phyloP scores from a whole-genome alignment of 352 stramenopile species.

The Albugo candida region DNA sequence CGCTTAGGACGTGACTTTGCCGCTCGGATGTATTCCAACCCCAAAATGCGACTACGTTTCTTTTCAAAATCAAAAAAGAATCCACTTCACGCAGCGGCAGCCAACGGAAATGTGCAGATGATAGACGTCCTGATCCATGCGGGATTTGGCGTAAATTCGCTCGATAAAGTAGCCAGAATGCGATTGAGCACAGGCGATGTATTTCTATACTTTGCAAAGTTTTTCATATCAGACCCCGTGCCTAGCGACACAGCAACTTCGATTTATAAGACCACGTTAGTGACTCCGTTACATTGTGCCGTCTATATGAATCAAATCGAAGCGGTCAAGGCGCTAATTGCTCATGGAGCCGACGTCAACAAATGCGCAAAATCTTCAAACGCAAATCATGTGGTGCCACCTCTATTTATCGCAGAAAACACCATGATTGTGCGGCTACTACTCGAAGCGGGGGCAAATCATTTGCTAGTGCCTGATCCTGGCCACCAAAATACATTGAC shows the following conservation, averaged over 20 bases:
- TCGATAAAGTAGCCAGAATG: conserved; percentile 58
- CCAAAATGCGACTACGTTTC: conserved; percentile 35
- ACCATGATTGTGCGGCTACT: conserved; percentile 45
- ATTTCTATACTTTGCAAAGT: conserved; percentile 18
- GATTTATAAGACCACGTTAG: not conserved
- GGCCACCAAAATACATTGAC: not conserved
- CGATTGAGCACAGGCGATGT: conserved; percentile 30
- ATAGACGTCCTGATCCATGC: conserved; percentile 32
- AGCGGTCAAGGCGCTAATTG: conserved; percentile 37
- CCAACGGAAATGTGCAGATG: conserved; percentile 27
- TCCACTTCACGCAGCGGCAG: conserved; percentile 47
- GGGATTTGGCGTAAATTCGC: conserved; percentile 37
- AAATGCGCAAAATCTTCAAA: conserved; percentile 30
- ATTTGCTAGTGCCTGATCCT: conserved; percentile 27
- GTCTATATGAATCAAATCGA: conserved; percentile 9
- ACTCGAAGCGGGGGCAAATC: conserved; percentile 38
- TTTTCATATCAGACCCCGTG: conserved; percentile 44
- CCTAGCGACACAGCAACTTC: conserved; percentile 17
- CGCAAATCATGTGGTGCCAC: conserved; percentile 24
- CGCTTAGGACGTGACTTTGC: conserved; percentile 6
- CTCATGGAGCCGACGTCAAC: conserved; percentile 23
- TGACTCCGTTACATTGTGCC: not conserved
- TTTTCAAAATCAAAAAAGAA: conserved; percentile 57
- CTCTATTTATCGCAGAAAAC: conserved; percentile 59
- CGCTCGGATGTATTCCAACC: conserved; percentile 1